Percentiles rank a stretch among this genome's conserved stretches.
These are phyloP conservation scores for Pleurotus salmoneostramineus DNA, from an alignment of 768 basidiomycete genomes.

Conservation along the genomic window DNA sequence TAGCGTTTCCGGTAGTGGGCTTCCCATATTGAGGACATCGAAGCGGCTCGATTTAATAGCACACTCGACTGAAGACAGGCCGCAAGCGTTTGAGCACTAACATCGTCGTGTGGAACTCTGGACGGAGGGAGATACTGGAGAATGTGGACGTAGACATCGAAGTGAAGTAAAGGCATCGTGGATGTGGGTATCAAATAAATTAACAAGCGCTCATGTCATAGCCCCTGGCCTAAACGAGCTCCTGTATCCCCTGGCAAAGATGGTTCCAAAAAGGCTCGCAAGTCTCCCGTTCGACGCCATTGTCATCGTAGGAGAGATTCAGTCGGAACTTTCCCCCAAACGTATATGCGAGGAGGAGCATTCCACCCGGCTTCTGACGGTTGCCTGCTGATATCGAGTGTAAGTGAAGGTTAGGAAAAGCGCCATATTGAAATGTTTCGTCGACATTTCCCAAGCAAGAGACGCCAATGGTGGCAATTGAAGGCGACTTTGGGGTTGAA, in stretches of 20 bases:
- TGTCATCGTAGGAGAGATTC: slow-evolving; percentile 75
- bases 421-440: slow-evolving; percentile 68
- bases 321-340: slow-evolving; percentile 74
- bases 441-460: slow-evolving; percentile 84
- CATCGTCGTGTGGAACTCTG: slow-evolving; percentile 17
- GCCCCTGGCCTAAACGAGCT: slow-evolving; percentile 36
- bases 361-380: slow-evolving; percentile 71
- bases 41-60: slow-evolving; percentile 41
- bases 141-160: slow-evolving; percentile 25
- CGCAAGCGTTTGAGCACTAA: slow-evolving; percentile 26
- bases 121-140: slow-evolving; percentile 16
- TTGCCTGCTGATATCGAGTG: slow-evolving; percentile 81
- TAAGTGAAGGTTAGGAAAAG: slow-evolving; percentile 54
- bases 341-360: slow-evolving; percentile 79
- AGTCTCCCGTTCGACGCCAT: slow-evolving; percentile 61
- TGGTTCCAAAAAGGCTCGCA: slow-evolving; percentile 69
- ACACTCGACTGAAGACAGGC: slow-evolving; percentile 35
- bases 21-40: slow-evolving; percentile 42
- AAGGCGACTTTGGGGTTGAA: slow-evolving; percentile 35
- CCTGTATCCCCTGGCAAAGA: slow-evolving; percentile 48
- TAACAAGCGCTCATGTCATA: not conserved
- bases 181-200: not conserved
- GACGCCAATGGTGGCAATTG: slow-evolving; percentile 66
- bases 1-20: slow-evolving; percentile 49
- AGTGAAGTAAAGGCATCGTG: slow-evolving; percentile 13